A percentile compares a stretch with the other conserved stretches of the same genome.
phyloP scores from a whole-genome alignment of 31 red algal genomes.

The Bonnemaisonia californica region DNA sequence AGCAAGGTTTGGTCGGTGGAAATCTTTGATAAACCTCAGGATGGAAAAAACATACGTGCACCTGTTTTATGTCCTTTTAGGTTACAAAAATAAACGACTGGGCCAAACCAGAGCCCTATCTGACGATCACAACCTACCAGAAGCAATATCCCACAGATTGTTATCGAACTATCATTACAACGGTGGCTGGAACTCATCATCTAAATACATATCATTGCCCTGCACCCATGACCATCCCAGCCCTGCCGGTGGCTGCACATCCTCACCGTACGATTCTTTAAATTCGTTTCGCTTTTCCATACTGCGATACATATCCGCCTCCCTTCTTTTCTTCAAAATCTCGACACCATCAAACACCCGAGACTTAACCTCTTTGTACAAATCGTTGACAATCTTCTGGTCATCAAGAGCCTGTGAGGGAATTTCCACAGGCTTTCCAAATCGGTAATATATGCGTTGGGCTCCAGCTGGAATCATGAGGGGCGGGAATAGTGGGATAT shows the following conservation, averaged over 20 bases:
- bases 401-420: slow-evolving; percentile 48
- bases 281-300: slow-evolving; percentile 38
- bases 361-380: slow-evolving; percentile 39
- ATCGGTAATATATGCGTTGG: slow-evolving; percentile 64
- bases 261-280: slow-evolving; percentile 3
- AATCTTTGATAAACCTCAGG: no score
- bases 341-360: slow-evolving; percentile 54
- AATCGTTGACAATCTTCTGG: slow-evolving; percentile 3
- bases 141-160: no score
- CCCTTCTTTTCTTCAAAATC: slow-evolving; percentile 50
- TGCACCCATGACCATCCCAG: slow-evolving; percentile 42
- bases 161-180: no score
- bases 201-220: slow-evolving; percentile 38
- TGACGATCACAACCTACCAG: no score
- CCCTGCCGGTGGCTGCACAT: slow-evolving; percentile 43
- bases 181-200: slow-evolving; percentile 45
- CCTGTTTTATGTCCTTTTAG: no score
- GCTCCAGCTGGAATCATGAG: slow-evolving; percentile 13
- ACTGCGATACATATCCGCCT: slow-evolving; percentile 51
- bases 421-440: slow-evolving; percentile 63
- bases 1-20: no score
- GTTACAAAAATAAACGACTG: no score
- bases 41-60: no score
- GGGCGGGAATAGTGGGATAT: slow-evolving; percentile 33
- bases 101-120: no score